Conservation (phyloP, 2,329 filamentous ascomycete genomes). For the Aspergillus awamori region DNA sequence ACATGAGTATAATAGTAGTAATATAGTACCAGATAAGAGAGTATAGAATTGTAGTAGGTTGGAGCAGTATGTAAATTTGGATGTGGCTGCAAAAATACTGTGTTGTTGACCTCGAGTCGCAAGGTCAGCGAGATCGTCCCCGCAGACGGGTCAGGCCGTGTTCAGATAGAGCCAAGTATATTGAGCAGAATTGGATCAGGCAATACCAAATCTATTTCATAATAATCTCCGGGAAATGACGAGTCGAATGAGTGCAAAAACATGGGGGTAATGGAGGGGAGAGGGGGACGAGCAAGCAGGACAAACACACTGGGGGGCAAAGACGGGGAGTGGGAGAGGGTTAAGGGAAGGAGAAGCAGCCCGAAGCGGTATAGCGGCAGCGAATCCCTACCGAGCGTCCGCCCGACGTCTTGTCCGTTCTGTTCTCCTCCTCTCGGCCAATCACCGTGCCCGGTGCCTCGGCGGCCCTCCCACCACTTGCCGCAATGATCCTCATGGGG, state of each 20-base stretch:
- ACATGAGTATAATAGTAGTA: too few relatives aligned
- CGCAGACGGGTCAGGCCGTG: background rate
- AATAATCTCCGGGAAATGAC: slow-evolving; percentile 44
- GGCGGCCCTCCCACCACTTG: slow-evolving; percentile 39
- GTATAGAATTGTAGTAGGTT: background rate
- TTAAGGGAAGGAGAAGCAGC: slow-evolving; percentile 13
- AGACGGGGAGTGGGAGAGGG: slow-evolving; percentile 39
- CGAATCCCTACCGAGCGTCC: slow-evolving; percentile 22
- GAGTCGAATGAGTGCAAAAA: slow-evolving; percentile 71
- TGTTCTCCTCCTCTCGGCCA: slow-evolving; percentile 42
- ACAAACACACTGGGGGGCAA: slow-evolving; percentile 22
- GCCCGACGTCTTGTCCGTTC: slow-evolving; percentile 28
- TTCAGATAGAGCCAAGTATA: background rate
- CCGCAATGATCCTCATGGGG: slow-evolving; percentile 34
- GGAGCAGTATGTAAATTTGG: background rate
- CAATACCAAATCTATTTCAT: background rate
- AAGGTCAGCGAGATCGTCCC: background rate
- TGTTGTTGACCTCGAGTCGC: background rate
- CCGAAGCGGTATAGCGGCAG: slow-evolving; percentile 36
- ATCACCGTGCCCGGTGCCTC: slow-evolving; percentile 33
- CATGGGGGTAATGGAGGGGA: slow-evolving; percentile 44
- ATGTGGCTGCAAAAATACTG: background rate
- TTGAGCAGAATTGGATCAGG: rapidly evolving
- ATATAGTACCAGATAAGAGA: background rate
- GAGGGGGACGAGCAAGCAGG: background rate